These are phyloP conservation scores for Cordyceps cicadae DNA, from an alignment of 2,329 filamentous ascomycete species.

Conservation along the genomic window DNA sequence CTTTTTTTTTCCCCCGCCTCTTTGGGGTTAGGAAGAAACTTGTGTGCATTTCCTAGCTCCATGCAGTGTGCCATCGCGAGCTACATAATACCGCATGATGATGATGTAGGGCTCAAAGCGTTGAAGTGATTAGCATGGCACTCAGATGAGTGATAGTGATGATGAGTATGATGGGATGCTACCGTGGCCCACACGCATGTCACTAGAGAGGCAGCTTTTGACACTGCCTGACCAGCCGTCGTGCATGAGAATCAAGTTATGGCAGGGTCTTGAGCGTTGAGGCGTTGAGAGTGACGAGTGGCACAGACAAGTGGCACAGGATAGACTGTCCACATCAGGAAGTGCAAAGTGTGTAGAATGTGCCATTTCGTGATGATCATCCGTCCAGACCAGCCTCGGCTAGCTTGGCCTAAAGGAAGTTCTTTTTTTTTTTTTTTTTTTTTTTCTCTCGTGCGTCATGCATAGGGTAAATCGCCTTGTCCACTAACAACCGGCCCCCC, in stretches of 20 bases:
- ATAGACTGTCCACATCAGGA: not conserved
- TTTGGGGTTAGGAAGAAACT: not conserved
- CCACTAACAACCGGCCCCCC: not conserved
- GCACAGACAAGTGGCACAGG: not conserved
- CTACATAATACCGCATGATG: not conserved
- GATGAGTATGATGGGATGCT: not conserved
- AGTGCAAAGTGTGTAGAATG: not conserved
- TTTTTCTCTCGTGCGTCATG: not conserved
- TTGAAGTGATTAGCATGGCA: too few species aligned
- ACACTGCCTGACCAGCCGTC: not conserved
- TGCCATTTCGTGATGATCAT: not conserved
- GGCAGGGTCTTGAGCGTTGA: not conserved
- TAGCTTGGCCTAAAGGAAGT: not conserved
- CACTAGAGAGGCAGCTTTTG: not conserved
- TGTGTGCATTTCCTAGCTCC: not conserved
- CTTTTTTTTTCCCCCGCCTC: not conserved
- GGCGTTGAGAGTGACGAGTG: not conserved
- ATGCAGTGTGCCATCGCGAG: not conserved
- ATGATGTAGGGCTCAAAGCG: not conserved
- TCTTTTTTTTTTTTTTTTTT: not conserved
- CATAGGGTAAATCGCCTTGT: not conserved
- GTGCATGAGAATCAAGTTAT: not conserved
- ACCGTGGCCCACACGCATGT: not conserved
- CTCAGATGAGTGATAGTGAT: too few species aligned
- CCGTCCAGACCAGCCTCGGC: slow-evolving; percentile 1